Evolutionary conservation across 2,329 filamentous ascomycete species (phyloP).

Genomic region (Claviceps sp.): DNA sequence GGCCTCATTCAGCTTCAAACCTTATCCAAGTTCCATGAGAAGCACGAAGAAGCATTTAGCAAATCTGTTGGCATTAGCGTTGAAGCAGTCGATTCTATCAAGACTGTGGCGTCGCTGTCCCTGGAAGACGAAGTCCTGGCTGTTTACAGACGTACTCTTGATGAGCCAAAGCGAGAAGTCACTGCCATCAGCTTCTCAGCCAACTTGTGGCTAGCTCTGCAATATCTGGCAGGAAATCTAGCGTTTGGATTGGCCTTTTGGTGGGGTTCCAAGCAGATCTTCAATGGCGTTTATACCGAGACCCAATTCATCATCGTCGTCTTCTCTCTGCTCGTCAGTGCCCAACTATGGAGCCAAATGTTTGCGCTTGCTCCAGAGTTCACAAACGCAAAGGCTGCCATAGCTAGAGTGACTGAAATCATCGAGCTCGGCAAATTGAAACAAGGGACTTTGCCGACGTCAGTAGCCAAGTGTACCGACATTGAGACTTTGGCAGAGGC

Average conservation of each 20-base stretch:
- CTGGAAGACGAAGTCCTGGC: slow-evolving; percentile 36
- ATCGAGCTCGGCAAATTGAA: not conserved
- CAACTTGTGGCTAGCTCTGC: slow-evolving; percentile 47
- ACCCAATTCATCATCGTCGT: slow-evolving; percentile 61
- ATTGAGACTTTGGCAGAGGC: slow-evolving; percentile 11
- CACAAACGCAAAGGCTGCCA: slow-evolving; percentile 2
- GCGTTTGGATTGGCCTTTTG: slow-evolving; percentile 67
- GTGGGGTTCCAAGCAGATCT: slow-evolving; percentile 63
- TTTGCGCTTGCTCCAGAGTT: slow-evolving; percentile 50
- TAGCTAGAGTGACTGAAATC: not conserved
- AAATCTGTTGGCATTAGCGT: slow-evolving; percentile 50
- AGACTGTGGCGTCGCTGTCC: slow-evolving; percentile 45
- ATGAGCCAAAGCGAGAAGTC: slow-evolving; percentile 38
- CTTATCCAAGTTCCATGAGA: slow-evolving; percentile 46
- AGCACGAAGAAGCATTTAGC: slow-evolving; percentile 50
- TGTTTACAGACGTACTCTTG: slow-evolving; percentile 39
- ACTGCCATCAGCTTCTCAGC: slow-evolving; percentile 31
- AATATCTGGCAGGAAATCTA: slow-evolving; percentile 48
- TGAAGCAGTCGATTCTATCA: slow-evolving; percentile 53
- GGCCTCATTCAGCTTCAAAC: slow-evolving; percentile 56
- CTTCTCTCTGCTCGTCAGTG: slow-evolving; percentile 46
- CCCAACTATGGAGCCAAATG: slow-evolving; percentile 42
- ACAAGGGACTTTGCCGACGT: not conserved
- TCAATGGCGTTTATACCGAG: slow-evolving; percentile 46
- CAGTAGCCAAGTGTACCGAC: not conserved